Base-by-base conservation (phyloP, 106 monocot species). In the Phalaenopsis aphrodite region DNA sequence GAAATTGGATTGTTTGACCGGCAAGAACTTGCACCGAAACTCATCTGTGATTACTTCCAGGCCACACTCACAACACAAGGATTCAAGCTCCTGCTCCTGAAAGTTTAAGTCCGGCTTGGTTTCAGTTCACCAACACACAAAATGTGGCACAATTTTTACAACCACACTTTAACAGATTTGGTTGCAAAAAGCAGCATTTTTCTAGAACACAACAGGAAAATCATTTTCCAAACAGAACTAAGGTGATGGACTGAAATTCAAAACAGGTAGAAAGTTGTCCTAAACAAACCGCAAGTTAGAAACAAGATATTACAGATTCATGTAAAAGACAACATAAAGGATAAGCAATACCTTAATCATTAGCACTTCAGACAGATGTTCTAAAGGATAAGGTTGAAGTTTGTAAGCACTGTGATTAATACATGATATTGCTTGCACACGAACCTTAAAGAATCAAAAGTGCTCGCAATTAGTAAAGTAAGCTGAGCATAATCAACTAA, bases 331-430 rank as follows among this genome's bases (percentile, higher is more conserved):
- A 69, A 39, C 39, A 69, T 69, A 24, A 15, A 68, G 55, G 5
- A 21, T n/a, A 66, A 21, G 45, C 3, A 8, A 47, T 85, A 99
- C 94, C 91, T 94, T 82, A 67, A 99, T 84, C 85, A 94, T 86
- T 30, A 95, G 84, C 42, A 92, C 72, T 72, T 86, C 48, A 41
- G 89, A 87, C 42, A 99, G 77, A 82, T 86, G 86, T 49, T 9
- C 75, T 79, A 99, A 72, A 47, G 94, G 98, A 77, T 92, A 91
- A 16, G 90, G 91, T 73, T 99, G 88, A 56, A 93, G 94, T 85
- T 94, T 94, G 88, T 94, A 90, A 15, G 94, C 86, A 69, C 91
- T 82, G 55, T 84, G 82, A 81, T 89, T 99, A 48, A 94, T 82
- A 79, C 84, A 89, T 56, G 81, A 79, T 84, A 99, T 68, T 79